Evolutionary conservation across 2,329 filamentous ascomycete genomes (phyloP), one percentile per base, ranked within the genome.

Genomic region (Beauveria brongniartii): DNA sequence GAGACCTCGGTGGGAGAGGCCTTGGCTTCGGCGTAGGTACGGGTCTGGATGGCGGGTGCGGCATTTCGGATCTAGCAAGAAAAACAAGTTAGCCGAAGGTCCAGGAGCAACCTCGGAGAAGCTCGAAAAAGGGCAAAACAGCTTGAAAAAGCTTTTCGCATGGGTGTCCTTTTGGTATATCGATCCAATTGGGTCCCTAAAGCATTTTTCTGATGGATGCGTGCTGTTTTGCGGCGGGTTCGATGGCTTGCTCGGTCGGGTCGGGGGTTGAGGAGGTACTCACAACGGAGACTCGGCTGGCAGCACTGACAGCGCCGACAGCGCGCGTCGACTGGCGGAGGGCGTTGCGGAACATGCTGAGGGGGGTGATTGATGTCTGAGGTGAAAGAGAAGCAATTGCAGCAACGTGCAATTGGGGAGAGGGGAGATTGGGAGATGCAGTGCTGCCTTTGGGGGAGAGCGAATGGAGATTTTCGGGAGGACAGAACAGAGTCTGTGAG

Each of bases 1-100:
- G 94, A 97, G 73, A 97, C 93, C 85, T 99, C 94, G 73, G 93
- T 99, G 72, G 94, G 94, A 64, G 92, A 80, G 73, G 94, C 92
- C 86, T 97, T 97, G 70, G 91, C 89, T 74, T 96, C 92, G 80
- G 91, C 93, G 82, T 96, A 97, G 79, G 85, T 85, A 81, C 94
- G 91, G 77, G 87, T 79, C 77, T 90, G 86, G 77, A 88, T 82
- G 70, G 85, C 87, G 76, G 92, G 90, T 81, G 86, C 84, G 82
- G 87, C 88, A 83, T 88, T 89, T 86, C 92, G 92, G 34, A 37
- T 37, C 93, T 97, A 78, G 72, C 69, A 72, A 72, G 71, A 80
- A 76, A 74, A 69, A 66, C 70, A 70, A 75, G 78, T 81, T 80
- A 83, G 80, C 80, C 79, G 78, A 77, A 77, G 75, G 78, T 80